Evolutionary conservation across 1,284 basidiomycete species (phyloP).

Genomic region (Sporisorium iseilematis-ciliati): DNA sequence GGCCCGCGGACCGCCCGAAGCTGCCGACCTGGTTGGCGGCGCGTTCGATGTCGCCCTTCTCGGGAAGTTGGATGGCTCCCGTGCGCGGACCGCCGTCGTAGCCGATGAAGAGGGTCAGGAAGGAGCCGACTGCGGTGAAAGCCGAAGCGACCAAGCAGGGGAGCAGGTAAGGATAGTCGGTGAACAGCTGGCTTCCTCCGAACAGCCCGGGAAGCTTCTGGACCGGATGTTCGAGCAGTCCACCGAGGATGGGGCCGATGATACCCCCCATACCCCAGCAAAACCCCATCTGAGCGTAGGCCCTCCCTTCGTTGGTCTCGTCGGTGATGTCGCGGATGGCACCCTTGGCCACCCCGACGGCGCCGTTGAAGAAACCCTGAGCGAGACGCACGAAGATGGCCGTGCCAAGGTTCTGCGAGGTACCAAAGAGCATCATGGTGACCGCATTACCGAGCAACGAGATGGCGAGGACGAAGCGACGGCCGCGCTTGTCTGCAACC

Average conservation of each 20-base stretch:
- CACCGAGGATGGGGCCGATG: constrained; percentile 79
- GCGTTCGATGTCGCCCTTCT: constrained; percentile 55
- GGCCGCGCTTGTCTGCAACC: constrained; percentile 89
- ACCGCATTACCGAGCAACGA: constrained; percentile 85
- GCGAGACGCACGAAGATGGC: constrained; percentile 89
- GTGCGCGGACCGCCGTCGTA: constrained; percentile 77
- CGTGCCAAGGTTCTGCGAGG: constrained; percentile 75
- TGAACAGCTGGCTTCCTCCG: constrained; percentile 75
- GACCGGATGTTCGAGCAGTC: constrained; percentile 76
- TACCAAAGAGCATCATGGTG: constrained; percentile 86
- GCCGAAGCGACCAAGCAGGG: constrained; percentile 78
- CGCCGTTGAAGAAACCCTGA: constrained; percentile 95
- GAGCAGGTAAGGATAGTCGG: constrained; percentile 88
- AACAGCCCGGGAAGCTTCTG: constrained; percentile 85
- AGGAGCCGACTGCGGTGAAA: constrained; percentile 76
- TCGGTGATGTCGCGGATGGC: constrained; percentile 90
- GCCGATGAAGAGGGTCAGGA: constrained; percentile 88
- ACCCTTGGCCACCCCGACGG: constrained; percentile 87
- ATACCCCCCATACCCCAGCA: constrained; percentile 94
- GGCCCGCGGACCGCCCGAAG: constrained; percentile 55
- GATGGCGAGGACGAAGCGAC: constrained; percentile 84
- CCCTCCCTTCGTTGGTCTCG: constrained; percentile 88
- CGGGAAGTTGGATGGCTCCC: constrained; percentile 59
- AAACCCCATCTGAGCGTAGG: constrained; percentile 93
- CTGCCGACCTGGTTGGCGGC: constrained; percentile 51